Evolutionary conservation across 1,284 basidiomycete genomes (phyloP), one percentile per base, ranked within the genome.

Genomic region (Pisolithus thermaeus): DNA sequence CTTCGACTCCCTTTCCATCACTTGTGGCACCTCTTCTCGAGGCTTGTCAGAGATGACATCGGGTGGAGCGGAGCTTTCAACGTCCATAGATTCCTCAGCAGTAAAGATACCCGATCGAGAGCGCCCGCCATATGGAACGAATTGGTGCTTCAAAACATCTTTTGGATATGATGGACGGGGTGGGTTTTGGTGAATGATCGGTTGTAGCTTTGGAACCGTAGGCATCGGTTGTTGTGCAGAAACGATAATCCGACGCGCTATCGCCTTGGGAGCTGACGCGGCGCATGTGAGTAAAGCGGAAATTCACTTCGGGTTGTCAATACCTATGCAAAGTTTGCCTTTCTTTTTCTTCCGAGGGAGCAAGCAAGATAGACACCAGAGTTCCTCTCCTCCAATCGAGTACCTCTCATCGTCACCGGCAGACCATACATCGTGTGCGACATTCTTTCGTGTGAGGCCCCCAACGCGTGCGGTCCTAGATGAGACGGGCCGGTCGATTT

Each of bases 351-450:
- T 78, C 27, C 83, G 70, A 0, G 87, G 87, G 1, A 89, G 63
- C 2, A 90, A 67, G 61, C 81, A 84, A 2, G 80, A 74, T 2
- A 89, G 61, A 1, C 68, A 64, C 40, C 73, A 75, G 39, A 87
- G 66, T 61, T 89, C 87, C 53, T 87, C 87, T 7, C 78, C 87
- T 0, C 77, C 77, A 7, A 76, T 61, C 1, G 61, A 57, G 0
- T 70, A 66, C 3, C 65, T 60, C 27, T 72, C 65, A 37, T 72
- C 74, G 12, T 74, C 71, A 5, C 71, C 73, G n/a, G 84, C 58
- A 20, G 77, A 75, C 83, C 82, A 88, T 7, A 87, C 67, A 56
- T 87, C 83, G 57, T 80, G 87, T 0, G 74, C 67, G 0, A 72
- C 64, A 28, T 72, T 64, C 59, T 85, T 88, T 39, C 75, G 71